Conservation (phyloP, 495 filamentous ascomycete genomes). For the Trichoderma erinaceum region DNA sequence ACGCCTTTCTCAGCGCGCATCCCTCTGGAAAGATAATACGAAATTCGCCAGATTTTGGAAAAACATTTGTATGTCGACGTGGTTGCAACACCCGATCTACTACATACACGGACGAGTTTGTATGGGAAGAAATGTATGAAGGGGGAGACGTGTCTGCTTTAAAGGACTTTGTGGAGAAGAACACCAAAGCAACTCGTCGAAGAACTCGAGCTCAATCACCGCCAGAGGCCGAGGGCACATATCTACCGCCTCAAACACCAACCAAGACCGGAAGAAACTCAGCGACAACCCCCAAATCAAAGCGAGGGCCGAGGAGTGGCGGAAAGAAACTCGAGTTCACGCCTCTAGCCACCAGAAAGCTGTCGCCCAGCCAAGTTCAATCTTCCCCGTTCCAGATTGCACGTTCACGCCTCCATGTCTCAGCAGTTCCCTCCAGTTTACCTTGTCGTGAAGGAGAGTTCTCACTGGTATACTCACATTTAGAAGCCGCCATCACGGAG, state of each 20-base stretch:
- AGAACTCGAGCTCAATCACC: constrained; percentile 25
- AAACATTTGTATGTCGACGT: constrained; percentile 83
- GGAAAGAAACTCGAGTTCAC: constrained; percentile 87
- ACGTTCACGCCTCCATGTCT: constrained; percentile 83
- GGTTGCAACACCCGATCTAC: constrained; percentile 83
- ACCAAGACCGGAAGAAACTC: constrained; percentile 30
- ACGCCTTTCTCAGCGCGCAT: constrained; percentile 58
- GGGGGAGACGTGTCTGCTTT: constrained; percentile 57
- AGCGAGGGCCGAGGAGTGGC: constrained; percentile 14
- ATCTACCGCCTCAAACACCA: constrained; percentile 17
- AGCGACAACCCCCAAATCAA: constrained; percentile 23
- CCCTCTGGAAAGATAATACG: constrained; percentile 71
- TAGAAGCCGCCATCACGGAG: constrained; percentile 90
- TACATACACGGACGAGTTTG: constrained; percentile 87
- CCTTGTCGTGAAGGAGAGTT: constrained; percentile 94
- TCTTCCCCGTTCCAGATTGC: constrained; percentile 88
- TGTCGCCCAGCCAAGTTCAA: constrained; percentile 70
- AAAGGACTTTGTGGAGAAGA: constrained; percentile 56
- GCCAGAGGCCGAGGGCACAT: background rate
- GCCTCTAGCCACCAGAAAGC: constrained; percentile 77
- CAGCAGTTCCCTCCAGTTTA: constrained; percentile 78
- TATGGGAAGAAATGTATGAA: constrained; percentile 79
- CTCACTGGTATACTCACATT: constrained; percentile 80
- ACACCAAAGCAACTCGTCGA: constrained; percentile 67
- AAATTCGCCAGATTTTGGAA: constrained; percentile 70